Evolutionary conservation across 345 rosid species (phyloP), one percentile per base, ranked within the genome.

Genomic region (Ceriops decandra): DNA sequence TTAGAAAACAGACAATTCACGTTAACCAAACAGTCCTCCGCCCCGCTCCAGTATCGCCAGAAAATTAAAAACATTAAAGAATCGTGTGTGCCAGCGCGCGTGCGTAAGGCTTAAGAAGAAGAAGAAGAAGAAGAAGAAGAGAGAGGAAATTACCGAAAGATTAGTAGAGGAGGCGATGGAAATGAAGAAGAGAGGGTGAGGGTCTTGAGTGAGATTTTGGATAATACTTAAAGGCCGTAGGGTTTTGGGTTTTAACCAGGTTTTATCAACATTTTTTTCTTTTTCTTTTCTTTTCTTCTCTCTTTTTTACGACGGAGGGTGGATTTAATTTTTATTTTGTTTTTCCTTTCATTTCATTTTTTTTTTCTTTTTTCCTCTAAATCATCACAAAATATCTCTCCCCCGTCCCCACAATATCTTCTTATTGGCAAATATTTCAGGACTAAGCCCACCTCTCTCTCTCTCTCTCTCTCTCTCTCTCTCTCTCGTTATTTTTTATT

Each of bases 201-300:
- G n/a, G 69, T 3, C 19, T 33, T 6, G 24, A 53, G 57, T 51
- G 17, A 31, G 74, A 64, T 53, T 65, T 65, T 60, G 57, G 36
- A 33, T 33, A 33, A 33, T 7, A 33, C 36, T 1, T 0, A 7
- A 0, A 1, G 22, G 65, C 30, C 35, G 74, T 76, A 76, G 79
- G 79, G 79, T 76, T 76, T 76, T 76, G 80, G 80, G 80, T 67
- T 76, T 76, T 76, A 71, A 21, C 24, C 3, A 24, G 13, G 5
- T 42, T 42, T 42, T 42, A 13, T 75, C 70, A 65, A 52, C 70
- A 6, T 26, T 63, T 56, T 35, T 51, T 61, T 42, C 8, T n/a
- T n/a, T 60, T 26, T 17, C 7, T 17, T 26, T 57, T 36, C 26
- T 51, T 7, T 33, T 1, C 9, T 7, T 7, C 36, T 7, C 2